Percentiles rank a stretch among this genome's conserved stretches.
Evolutionary conservation across 1,139 yeast genomes (phyloP).

Genomic region (Sugiyamaella grinbergsii): DNA sequence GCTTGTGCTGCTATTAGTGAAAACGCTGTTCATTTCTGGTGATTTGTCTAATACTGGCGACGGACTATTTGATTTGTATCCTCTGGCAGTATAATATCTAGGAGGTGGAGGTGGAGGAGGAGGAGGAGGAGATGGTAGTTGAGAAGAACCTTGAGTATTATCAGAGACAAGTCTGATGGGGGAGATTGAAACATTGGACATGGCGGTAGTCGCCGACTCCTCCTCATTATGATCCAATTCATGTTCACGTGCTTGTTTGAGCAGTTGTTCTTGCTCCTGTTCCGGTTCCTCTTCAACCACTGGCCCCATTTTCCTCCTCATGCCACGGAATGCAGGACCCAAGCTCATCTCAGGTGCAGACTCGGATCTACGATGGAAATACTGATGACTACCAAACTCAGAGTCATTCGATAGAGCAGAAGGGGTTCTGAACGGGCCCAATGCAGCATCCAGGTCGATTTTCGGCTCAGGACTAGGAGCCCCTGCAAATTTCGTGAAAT

Average conservation of each 20-base stretch:
- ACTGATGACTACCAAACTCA: constrained; percentile 24
- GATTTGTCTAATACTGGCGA: constrained; percentile 5
- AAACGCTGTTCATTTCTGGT: constrained; percentile 14
- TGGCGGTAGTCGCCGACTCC: constrained; percentile 9
- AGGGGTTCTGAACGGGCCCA: constrained; percentile 33
- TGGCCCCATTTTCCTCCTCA: constrained; percentile 36
- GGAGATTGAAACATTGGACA: constrained; percentile 14
- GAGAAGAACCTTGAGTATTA: background rate
- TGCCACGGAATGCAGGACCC: constrained; percentile 25
- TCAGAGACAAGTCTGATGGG: background rate
- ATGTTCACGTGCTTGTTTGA: too few relatives aligned
- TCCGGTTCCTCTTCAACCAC: constrained; percentile 38
- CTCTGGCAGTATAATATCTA: constrained; percentile 6
- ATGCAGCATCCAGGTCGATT: constrained; percentile 42
- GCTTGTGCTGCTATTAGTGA: constrained; percentile 14
- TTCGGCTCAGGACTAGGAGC: constrained; percentile 25
- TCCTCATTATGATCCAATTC: constrained; percentile 14
- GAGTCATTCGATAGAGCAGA: constrained; percentile 14
- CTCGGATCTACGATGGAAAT: constrained; percentile 37
- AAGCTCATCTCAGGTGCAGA: constrained; percentile 36
- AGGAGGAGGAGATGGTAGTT: background rate
- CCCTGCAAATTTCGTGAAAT: background rate
- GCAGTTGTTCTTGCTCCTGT: too few relatives aligned
- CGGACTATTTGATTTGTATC: constrained; percentile 7
- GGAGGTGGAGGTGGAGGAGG: constrained; percentile 7